phyloP scores from a whole-genome alignment of 2,329 filamentous ascomycete genomes.

The Phymatotrichopsis omnivora region DNA sequence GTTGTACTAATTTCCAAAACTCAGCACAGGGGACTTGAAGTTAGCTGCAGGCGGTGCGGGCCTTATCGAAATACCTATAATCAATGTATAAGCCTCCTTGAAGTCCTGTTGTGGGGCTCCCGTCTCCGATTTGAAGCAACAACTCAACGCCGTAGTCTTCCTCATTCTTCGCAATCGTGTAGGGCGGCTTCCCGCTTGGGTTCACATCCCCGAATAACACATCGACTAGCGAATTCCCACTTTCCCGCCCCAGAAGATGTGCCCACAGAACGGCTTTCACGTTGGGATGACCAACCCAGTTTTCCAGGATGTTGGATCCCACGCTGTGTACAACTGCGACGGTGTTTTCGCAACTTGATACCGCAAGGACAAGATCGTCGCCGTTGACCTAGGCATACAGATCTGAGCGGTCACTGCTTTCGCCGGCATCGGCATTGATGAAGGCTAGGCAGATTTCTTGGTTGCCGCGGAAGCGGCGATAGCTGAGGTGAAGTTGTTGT shows the following conservation, averaged over 20 bases:
- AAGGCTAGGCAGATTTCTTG: slow-evolving; percentile 51
- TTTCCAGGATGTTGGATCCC: slow-evolving; percentile 57
- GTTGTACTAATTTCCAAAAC: no score
- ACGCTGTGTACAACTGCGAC: slow-evolving; percentile 63
- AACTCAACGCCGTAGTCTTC: slow-evolving; percentile 44
- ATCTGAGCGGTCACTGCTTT: slow-evolving; percentile 59
- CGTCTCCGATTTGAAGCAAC: slow-evolving; percentile 4
- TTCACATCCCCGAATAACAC: slow-evolving; percentile 59
- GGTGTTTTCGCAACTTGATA: slow-evolving; percentile 53
- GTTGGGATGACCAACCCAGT: slow-evolving; percentile 56
- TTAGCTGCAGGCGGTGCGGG: no score
- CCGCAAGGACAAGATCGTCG: slow-evolving; percentile 53
- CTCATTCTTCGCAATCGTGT: slow-evolving; percentile 51
- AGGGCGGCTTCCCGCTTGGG: slow-evolving; percentile 61
- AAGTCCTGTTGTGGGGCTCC: slow-evolving; percentile 42
- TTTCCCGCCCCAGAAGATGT: slow-evolving; percentile 63
- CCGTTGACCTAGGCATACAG: slow-evolving; percentile 57
- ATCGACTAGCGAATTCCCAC: slow-evolving; percentile 58
- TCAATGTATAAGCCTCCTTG: slow-evolving; percentile 54
- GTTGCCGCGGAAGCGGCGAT: slow-evolving; percentile 21
- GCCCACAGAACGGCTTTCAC: slow-evolving; percentile 60
- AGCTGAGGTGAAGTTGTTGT: slow-evolving; percentile 20
- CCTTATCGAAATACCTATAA: slow-evolving; percentile 52
- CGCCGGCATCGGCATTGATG: slow-evolving; percentile 54
- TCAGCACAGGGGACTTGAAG: no score